Conservation (phyloP, 2,329 filamentous ascomycete genomes). For the Aspergillus fischeri region DNA sequence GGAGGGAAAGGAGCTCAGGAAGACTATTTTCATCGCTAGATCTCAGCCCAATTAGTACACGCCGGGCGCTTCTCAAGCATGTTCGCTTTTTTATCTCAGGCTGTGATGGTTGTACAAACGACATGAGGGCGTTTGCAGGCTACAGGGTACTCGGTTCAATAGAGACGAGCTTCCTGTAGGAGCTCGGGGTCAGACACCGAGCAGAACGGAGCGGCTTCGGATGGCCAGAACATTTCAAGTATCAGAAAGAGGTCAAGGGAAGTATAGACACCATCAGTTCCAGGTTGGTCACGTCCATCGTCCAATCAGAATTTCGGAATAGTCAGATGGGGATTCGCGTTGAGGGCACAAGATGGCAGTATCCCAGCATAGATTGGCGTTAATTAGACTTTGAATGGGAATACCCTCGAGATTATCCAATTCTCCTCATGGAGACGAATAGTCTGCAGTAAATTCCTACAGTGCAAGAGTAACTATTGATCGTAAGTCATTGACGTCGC, state of each 20-base stretch:
- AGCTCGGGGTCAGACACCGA: neutral
- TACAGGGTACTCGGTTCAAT: neutral
- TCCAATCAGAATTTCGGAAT: conserved; percentile 20
- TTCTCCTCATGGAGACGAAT: neutral
- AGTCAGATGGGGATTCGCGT: conserved; percentile 17
- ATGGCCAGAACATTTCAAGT: neutral
- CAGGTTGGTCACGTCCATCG: neutral
- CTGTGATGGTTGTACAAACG: neutral
- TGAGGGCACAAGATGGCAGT: neutral
- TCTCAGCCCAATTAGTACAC: conserved; percentile 19
- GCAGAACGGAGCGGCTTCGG: neutral
- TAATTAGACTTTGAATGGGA: neutral
- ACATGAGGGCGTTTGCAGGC: neutral
- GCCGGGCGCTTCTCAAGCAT: neutral
- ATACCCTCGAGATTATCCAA: neutral
- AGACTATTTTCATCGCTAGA: conserved; percentile 31
- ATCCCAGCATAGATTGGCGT: neutral
- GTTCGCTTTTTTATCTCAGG: neutral
- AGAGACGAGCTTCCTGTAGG: neutral
- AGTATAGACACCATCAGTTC: neutral
- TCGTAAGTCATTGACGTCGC: neutral
- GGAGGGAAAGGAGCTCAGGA: conserved; percentile 19
- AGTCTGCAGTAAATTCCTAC: neutral
- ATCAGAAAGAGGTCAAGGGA: neutral
- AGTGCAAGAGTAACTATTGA: neutral